Percentiles rank a stretch among this genome's conserved stretches.
Evolutionary conservation across 352 stramenopile species (phyloP).

Genomic region (Phytopythium vexans): DNA sequence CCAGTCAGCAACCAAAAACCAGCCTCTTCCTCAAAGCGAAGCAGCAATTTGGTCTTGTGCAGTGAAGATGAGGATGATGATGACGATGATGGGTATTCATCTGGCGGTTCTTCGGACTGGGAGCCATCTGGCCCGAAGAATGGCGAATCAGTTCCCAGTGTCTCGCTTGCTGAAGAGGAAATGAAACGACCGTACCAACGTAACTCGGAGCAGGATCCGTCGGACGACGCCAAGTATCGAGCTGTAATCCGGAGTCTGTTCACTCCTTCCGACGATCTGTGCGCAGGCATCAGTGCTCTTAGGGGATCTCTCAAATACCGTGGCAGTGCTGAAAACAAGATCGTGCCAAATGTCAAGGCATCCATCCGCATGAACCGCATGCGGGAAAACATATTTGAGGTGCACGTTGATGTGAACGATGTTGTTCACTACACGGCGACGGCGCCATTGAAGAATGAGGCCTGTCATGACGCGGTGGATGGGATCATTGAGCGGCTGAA

Average conservation of each 20-base stretch:
- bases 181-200: conserved; percentile 47
- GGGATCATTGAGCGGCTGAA: conserved; percentile 55
- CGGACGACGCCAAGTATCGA: conserved; percentile 60
- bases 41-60: conserved; percentile 45
- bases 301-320: conserved; percentile 59
- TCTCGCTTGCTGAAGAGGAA: conserved; percentile 22
- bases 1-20: not conserved
- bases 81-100: conserved; percentile 49
- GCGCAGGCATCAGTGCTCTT: conserved; percentile 48
- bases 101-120: conserved; percentile 29
- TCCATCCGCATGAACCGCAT: conserved; percentile 66
- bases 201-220: conserved; percentile 28
- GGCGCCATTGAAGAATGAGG: conserved; percentile 46
- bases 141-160: conserved; percentile 11
- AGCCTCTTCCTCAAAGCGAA: conserved; percentile 8
- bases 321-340: conserved; percentile 36
- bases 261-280: conserved; percentile 60
- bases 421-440: conserved; percentile 48
- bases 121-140: conserved; percentile 24
- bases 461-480: conserved; percentile 58
- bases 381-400: conserved; percentile 51
- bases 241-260: conserved; percentile 76
- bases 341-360: conserved; percentile 66
- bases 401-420: conserved; percentile 62
- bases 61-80: conserved; percentile 66